These are phyloP conservation scores for Biancaea sappan DNA, from an alignment of 306 rosid genomes.

Conservation along the genomic window DNA sequence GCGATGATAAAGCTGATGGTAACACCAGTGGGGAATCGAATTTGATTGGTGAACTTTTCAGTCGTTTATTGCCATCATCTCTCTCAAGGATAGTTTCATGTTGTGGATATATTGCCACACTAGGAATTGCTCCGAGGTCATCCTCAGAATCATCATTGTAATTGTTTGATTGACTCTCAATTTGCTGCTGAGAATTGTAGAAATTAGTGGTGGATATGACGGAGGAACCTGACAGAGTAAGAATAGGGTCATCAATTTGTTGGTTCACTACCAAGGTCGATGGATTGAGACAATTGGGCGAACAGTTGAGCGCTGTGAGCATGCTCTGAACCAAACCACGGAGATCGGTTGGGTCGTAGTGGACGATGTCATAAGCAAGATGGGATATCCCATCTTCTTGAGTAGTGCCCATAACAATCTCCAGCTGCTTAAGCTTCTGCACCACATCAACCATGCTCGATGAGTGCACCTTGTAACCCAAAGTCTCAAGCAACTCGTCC, in stretches of 20 bases:
- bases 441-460: slow-evolving; percentile 73
- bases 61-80: slow-evolving; percentile 34
- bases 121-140: slow-evolving; percentile 66
- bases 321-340: slow-evolving; percentile 69
- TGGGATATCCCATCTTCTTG: slow-evolving; percentile 56
- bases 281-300: slow-evolving; percentile 15
- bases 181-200: slow-evolving; percentile 23
- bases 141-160: slow-evolving; percentile 62
- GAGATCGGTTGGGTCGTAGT: slow-evolving; percentile 67
- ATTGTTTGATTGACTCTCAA: slow-evolving; percentile 15
- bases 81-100: neutral
- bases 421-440: slow-evolving; percentile 60
- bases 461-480: slow-evolving; percentile 65
- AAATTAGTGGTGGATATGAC: neutral
- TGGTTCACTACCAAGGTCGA: neutral
- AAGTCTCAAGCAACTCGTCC: slow-evolving; percentile 59
- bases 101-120: slow-evolving; percentile 55
- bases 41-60: slow-evolving; percentile 36
- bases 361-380: slow-evolving; percentile 52
- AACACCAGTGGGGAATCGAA: neutral
- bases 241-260: slow-evolving; percentile 24
- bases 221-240: slow-evolving; percentile 17
- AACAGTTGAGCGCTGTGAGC: slow-evolving; percentile 51
- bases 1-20: too few relatives aligned
- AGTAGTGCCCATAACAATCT: slow-evolving; percentile 54